Evolutionary conservation across 129 eudicot species (phyloP), one percentile per base, ranked within the genome.

Genomic region (Saussurea involucrata): DNA sequence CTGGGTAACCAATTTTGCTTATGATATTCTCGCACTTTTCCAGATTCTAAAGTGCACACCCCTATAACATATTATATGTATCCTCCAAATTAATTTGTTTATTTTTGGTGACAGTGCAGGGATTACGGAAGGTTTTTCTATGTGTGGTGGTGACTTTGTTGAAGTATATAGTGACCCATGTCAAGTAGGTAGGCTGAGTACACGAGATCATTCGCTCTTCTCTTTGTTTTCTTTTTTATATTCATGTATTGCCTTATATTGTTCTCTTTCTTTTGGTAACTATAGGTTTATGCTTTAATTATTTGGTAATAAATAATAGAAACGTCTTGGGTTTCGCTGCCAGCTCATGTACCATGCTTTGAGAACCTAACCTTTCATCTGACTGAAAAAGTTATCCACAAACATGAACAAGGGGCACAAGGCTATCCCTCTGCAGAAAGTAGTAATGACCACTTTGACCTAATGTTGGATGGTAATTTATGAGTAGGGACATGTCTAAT

Each of bases 71-170:
- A n/a, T n/a, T n/a, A n/a, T n/a, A n/a, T n/a, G n/a, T 61, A 49
- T 53, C 22, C 61, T 72, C 33, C 29, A 79, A 63, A 18, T 55
- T 29, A 63, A 78, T 28, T 76, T 66, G 65, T 66, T 46, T 66
- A 58, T 61, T 21, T 37, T 75, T 37, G 74, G 74, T 66, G 79
- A 81, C 97, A 95, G 98, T 86, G 97, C 97, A 89, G 98, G 97
- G 84, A 91, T 92, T 37, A 89, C 97, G 22, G 97, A 95, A 86
- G 98, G 98, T 40, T 95, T 91, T 83, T 91, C 97, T 20, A 91
- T 95, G 98, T 95, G 98, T 72, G 98, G 97, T 60, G 98, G 98
- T 66, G 98, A 95, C 80, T 95, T 95, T 83, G 97, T 89, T 76
- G 96, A 95, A 82, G 98, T 95, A 49, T 95, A 91, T 73, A 82